Conservation (phyloP, 108 stramenopile species). For the Nitzschia inconspicua region DNA sequence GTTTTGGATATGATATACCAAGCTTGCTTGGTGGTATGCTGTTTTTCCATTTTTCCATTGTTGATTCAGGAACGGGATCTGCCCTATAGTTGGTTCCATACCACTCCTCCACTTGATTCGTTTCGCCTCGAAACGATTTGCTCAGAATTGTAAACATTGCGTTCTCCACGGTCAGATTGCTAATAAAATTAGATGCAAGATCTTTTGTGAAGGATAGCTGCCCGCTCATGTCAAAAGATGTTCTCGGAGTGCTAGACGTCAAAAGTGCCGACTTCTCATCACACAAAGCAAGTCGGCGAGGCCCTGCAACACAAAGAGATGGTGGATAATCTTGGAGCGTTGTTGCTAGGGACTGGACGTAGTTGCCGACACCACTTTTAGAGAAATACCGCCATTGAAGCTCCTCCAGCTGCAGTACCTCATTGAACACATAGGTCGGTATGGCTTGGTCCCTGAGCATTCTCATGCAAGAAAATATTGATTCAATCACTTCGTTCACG, state of each 20-base stretch:
- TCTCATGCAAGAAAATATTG: slow-evolving; percentile 70
- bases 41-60: slow-evolving; percentile 57
- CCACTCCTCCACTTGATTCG: slow-evolving; percentile 69
- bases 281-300: slow-evolving; percentile 60
- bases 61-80: slow-evolving; percentile 42
- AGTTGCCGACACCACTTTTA: slow-evolving; percentile 60
- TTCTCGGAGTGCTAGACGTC: slow-evolving; percentile 45
- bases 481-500: slow-evolving; percentile 61
- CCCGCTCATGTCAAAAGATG: slow-evolving; percentile 44
- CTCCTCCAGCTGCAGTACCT: slow-evolving; percentile 73
- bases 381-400: slow-evolving; percentile 74
- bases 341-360: slow-evolving; percentile 64
- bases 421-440: slow-evolving; percentile 71
- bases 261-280: slow-evolving; percentile 26
- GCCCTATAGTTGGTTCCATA: slow-evolving; percentile 78
- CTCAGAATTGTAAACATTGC: slow-evolving; percentile 68
- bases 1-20: slow-evolving; percentile 53
- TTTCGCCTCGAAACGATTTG: slow-evolving; percentile 67
- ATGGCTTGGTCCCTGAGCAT: slow-evolving; percentile 55
- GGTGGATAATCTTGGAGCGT: slow-evolving; percentile 69
- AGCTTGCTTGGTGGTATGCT: slow-evolving; percentile 11
- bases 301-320: slow-evolving; percentile 65
- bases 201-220: slow-evolving; percentile 50
- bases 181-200: slow-evolving; percentile 35
- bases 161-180: slow-evolving; percentile 63